These are phyloP conservation scores for Stemphylium vesicarium DNA, from an alignment of 2,329 filamentous ascomycete genomes.

Conservation along the genomic window DNA sequence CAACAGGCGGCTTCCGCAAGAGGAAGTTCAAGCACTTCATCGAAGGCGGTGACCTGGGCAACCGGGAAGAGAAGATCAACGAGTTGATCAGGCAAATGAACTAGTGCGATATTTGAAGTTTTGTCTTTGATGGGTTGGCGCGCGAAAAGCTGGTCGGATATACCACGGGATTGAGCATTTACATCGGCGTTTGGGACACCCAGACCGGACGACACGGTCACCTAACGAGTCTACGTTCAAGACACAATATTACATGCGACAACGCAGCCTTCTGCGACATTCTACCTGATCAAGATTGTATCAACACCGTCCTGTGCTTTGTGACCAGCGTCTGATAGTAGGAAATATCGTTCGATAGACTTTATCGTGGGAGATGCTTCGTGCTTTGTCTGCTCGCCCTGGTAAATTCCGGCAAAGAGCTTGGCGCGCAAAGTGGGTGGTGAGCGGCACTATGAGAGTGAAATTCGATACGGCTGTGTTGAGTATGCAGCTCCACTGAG, in stretches of 20 bases:
- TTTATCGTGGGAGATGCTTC: neutral
- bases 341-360: neutral
- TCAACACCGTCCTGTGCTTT: neutral
- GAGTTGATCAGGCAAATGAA: slow-evolving; percentile 97
- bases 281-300: neutral
- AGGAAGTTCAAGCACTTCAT: slow-evolving; percentile 99
- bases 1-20: slow-evolving; percentile 91
- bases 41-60: slow-evolving; percentile 97
- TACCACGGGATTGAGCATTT: slow-evolving; percentile 32
- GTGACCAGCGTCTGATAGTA: neutral
- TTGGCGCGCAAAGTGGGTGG: neutral
- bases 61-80: slow-evolving; percentile 99
- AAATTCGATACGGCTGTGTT: neutral
- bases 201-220: slow-evolving; percentile 15
- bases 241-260: slow-evolving; percentile 16
- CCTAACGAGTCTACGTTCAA: slow-evolving; percentile 24
- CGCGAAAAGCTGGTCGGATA: slow-evolving; percentile 22
- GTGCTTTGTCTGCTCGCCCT: neutral
- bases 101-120: slow-evolving; percentile 59
- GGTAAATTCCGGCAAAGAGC: neutral
- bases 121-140: slow-evolving; percentile 16
- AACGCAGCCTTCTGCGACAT: slow-evolving; percentile 1
- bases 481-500: neutral
- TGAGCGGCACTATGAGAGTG: neutral
- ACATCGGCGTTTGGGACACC: slow-evolving; percentile 26